Conservation (phyloP, 2,329 filamentous ascomycete genomes). For the Fusarium xylarioides region DNA sequence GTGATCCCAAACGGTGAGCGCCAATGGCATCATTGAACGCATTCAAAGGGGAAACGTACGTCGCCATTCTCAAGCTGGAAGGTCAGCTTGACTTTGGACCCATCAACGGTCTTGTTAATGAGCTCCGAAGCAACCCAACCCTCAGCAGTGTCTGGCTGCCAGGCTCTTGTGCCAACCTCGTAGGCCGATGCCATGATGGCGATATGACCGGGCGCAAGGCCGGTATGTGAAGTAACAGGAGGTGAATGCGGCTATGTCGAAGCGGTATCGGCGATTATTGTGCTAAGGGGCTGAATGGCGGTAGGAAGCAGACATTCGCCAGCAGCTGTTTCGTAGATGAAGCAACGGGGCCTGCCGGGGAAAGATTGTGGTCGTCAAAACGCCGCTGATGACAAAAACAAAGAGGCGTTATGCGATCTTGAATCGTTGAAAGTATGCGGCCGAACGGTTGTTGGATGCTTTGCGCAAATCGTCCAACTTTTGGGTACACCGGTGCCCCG, state of each 20-base stretch:
- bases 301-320: conserved; percentile 46
- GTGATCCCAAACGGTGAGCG: neutral
- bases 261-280: conserved; percentile 31
- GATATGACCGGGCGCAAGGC: conserved; percentile 40
- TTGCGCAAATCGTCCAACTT: conserved; percentile 33
- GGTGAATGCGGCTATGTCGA: conserved; percentile 34
- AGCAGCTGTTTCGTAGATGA: conserved; percentile 15
- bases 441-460: conserved; percentile 21
- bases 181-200: conserved; percentile 87
- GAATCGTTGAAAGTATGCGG: conserved; percentile 10
- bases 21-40: neutral
- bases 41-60: conserved; percentile 58
- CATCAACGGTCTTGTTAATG: conserved; percentile 82
- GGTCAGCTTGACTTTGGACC: conserved; percentile 85
- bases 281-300: conserved; percentile 37
- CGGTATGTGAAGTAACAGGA: conserved; percentile 23
- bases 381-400: conserved; percentile 2
- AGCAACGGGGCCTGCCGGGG: conserved; percentile 33
- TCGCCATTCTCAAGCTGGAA: conserved; percentile 94
- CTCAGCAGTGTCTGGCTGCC: conserved; percentile 95
- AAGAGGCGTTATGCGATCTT: conserved; percentile 25
- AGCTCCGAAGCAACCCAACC: conserved; percentile 98
- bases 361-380: conserved; percentile 19
- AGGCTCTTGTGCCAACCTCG: conserved; percentile 95
- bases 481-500: conserved; percentile 31